Conservation (phyloP, 2,329 filamentous ascomycete species). For the Hypoxylon sp. region DNA sequence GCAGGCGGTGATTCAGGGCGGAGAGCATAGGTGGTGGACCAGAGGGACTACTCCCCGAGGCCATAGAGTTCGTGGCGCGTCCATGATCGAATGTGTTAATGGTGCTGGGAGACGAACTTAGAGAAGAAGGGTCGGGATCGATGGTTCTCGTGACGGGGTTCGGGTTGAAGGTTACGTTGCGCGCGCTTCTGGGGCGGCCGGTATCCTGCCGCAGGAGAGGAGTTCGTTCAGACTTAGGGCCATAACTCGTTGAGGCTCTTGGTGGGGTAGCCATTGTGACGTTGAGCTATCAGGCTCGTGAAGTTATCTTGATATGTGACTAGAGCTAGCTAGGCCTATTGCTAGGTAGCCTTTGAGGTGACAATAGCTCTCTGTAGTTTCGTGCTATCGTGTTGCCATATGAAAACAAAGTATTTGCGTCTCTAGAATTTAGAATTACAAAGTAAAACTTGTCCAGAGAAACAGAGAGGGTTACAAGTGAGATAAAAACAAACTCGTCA, state of each 20-base stretch:
- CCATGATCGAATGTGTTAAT: slow-evolving; percentile 54
- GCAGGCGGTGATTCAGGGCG: slow-evolving; percentile 87
- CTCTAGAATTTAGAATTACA: neutral
- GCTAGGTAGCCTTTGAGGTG: slow-evolving; percentile 1
- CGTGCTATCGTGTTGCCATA: slow-evolving; percentile 41
- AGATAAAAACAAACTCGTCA: neutral
- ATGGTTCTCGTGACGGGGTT: slow-evolving; percentile 74
- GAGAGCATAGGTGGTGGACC: slow-evolving; percentile 74
- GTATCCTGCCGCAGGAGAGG: slow-evolving; percentile 52
- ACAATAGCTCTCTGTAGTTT: slow-evolving; percentile 16
- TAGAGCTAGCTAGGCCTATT: slow-evolving; percentile 12
- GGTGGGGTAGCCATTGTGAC: slow-evolving; percentile 46
- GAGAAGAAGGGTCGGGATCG: slow-evolving; percentile 60
- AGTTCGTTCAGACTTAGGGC: slow-evolving; percentile 49
- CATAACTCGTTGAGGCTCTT: slow-evolving; percentile 44
- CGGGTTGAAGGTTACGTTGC: slow-evolving; percentile 83
- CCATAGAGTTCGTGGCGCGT: slow-evolving; percentile 50
- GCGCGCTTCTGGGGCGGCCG: slow-evolving; percentile 61
- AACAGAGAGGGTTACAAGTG: neutral
- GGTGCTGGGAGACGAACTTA: slow-evolving; percentile 50
- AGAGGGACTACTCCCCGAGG: slow-evolving; percentile 48
- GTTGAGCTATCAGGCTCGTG: neutral
- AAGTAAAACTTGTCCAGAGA: neutral
- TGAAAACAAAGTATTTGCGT: neutral
- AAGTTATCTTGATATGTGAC: slow-evolving; percentile 8